Base-by-base conservation (phyloP, 257 asterid genomes). In the Gynochthodes officinalis region DNA sequence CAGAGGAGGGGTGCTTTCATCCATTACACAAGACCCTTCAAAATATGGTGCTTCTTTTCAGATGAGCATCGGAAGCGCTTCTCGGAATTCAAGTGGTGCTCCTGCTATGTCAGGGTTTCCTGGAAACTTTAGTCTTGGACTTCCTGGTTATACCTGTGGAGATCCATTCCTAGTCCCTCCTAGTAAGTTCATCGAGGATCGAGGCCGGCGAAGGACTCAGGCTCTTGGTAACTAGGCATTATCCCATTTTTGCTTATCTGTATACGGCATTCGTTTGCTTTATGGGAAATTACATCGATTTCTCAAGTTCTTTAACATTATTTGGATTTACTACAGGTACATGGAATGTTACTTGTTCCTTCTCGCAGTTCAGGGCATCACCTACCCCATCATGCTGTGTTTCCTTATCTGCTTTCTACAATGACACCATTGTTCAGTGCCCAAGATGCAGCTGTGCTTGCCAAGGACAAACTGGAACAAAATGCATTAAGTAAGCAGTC, bases 361-460 rank as follows among this genome's bases (percentile, higher is more conserved):
- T 84, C 69, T 92, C 97, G 33, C 98, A 86, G 83, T 86, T 83
- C 71, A 50, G 80, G 44, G 94, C 96, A 52, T 80, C 92, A n/a
- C 7, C 80, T 25, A 72, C 88, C 4, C 96, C 97, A 10, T 84
- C 80, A 0, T 92, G 96, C 55, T 90, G 96, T 67, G 96, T 92
- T 79, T 83, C 96, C 5, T 37, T 92, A 54, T 88, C 98, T n/a
- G 85, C 98, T 35, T 92, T 92, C 74, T 92, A 92, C 82, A 82
- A 76, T 59, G 59, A 75, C 11, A 82, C 90, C 25, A 85, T 90
- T 7, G 77, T 88, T 25, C 79, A 84, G 13, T 92, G 98, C 75
- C 89, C 96, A 19, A 78, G 69, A 44, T 90, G 98, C 73, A 86
- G 92, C 71, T 92, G 98, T 80, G 90, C 86, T 49, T 90, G 98